These are phyloP conservation scores for Parathielavia appendiculata DNA, from an alignment of 495 filamentous ascomycete species.

Conservation along the genomic window DNA sequence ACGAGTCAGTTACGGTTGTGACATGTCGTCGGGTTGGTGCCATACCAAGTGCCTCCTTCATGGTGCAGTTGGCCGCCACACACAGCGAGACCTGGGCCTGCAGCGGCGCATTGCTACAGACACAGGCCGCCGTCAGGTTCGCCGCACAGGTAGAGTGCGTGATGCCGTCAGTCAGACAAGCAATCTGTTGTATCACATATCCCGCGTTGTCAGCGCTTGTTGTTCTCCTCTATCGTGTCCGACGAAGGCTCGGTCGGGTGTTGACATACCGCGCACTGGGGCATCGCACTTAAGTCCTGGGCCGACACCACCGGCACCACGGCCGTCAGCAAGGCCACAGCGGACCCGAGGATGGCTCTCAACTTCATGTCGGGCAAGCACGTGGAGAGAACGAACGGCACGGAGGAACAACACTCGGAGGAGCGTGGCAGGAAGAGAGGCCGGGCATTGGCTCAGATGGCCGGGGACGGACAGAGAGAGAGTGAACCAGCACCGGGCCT, in stretches of 20 bases:
- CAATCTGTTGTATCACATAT: neutral
- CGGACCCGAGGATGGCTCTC: slow-evolving; percentile 1
- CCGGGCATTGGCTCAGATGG: too few species aligned
- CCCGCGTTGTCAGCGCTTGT: neutral
- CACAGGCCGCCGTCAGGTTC: slow-evolving; percentile 4
- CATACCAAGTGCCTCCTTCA: slow-evolving; percentile 10
- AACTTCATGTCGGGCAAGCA: neutral
- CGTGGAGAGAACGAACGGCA: neutral
- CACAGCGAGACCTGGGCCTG: slow-evolving; percentile 4
- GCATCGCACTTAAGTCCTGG: neutral
- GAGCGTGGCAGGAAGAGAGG: neutral
- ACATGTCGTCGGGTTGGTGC: neutral
- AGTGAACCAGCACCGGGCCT: too few species aligned
- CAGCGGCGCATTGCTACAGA: slow-evolving; percentile 4
- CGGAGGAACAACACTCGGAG: neutral
- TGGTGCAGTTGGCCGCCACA: slow-evolving; percentile 5
- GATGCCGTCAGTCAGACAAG: slow-evolving; percentile 3
- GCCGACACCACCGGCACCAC: slow-evolving; percentile 8
- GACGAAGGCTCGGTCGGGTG: too few species aligned
- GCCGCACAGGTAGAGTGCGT: neutral
- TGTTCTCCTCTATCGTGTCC: neutral
- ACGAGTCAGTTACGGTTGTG: neutral
- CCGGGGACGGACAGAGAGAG: too few species aligned
- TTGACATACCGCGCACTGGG: slow-evolving; percentile 11
- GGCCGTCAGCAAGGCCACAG: slow-evolving; percentile 1